These are phyloP conservation scores for Kickxella alabastrina DNA, from an alignment of 192 early-diverging fungal species.

Conservation along the genomic window DNA sequence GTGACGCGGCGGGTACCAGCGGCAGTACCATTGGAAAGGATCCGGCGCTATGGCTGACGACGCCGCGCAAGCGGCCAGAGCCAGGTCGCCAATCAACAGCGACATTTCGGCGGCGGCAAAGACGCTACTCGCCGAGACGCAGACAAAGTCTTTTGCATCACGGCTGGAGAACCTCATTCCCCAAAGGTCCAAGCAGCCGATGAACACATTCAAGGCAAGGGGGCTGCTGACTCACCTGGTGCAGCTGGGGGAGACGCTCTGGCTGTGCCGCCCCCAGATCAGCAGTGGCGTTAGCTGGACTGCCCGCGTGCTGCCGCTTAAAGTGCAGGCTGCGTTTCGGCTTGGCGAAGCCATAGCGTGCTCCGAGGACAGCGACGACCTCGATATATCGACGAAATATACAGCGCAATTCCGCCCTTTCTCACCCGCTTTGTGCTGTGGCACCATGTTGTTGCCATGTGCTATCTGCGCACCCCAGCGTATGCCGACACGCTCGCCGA, in stretches of 20 bases:
- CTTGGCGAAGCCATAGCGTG: conserved; percentile 32
- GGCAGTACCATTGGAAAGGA: too few relatives aligned
- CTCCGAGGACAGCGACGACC: conserved; percentile 19
- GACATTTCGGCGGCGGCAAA: not conserved
- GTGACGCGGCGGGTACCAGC: conserved; percentile 12
- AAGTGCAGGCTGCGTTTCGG: conserved; percentile 23
- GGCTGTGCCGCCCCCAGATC: conserved; percentile 27
- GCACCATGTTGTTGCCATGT: conserved; percentile 41
- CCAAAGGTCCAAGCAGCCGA: not conserved
- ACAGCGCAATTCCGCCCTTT: conserved; percentile 22
- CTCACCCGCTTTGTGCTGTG: conserved; percentile 40
- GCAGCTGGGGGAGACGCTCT: conserved; percentile 39
- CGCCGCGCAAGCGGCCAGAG: conserved; percentile 37
- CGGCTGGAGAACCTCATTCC: conserved; percentile 36
- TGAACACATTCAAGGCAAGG: conserved; percentile 27
- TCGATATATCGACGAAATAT: conserved; percentile 45
- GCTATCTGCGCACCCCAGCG: conserved; percentile 31
- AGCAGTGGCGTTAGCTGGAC: not conserved
- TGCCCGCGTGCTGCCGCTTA: conserved; percentile 26
- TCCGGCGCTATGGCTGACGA: conserved; percentile 46
- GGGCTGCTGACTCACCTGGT: conserved; percentile 31
- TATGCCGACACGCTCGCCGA: conserved; percentile 40
- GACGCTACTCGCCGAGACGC: not conserved
- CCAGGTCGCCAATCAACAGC: not conserved
- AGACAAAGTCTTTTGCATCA: conserved; percentile 27